Percentiles rank a stretch among this genome's conserved stretches.
These are phyloP conservation scores for Avena eriantha DNA, from an alignment of 176 grass and related monocot species.

Conservation along the genomic window DNA sequence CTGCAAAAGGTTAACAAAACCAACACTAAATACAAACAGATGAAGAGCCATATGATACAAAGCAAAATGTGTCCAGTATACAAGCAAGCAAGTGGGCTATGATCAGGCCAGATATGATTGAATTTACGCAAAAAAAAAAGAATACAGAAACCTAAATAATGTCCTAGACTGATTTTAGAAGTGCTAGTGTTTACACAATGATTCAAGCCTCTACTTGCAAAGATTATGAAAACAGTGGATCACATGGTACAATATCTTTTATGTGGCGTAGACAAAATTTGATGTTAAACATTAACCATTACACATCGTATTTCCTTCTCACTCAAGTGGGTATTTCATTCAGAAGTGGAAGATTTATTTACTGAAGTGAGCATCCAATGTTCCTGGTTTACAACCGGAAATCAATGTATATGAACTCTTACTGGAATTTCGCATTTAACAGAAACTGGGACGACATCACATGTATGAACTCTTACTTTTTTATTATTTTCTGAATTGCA, in stretches of 20 bases:
- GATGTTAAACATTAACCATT: not conserved
- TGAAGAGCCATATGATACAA: constrained; percentile 34
- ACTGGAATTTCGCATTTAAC: not conserved
- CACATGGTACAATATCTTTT: constrained; percentile 18
- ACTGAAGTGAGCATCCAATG: constrained; percentile 8
- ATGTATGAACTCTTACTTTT: not conserved
- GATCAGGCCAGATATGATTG: not conserved
- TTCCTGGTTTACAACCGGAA: constrained; percentile 12
- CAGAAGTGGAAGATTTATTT: not conserved
- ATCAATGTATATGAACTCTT: constrained; percentile 14
- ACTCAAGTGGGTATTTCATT: constrained; percentile 14
- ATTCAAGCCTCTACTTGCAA: constrained; percentile 31
- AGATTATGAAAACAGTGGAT: constrained; percentile 10
- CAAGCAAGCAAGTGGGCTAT: constrained; percentile 23
- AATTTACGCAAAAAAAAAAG: constrained; percentile 15
- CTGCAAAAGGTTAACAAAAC: constrained; percentile 46
- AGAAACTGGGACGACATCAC: not conserved
- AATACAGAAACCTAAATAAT: constrained; percentile 11
- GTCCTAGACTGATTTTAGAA: constrained; percentile 21
- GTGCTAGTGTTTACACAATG: constrained; percentile 21
- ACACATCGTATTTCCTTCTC: not conserved
- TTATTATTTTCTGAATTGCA: not conserved
- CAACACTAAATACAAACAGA: constrained; percentile 38
- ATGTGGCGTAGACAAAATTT: constrained; percentile 8
- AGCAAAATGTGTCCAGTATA: not conserved